phyloP scores from a whole-genome alignment of 306 rosid genomes.

The Cucurbita argyrosperma region DNA sequence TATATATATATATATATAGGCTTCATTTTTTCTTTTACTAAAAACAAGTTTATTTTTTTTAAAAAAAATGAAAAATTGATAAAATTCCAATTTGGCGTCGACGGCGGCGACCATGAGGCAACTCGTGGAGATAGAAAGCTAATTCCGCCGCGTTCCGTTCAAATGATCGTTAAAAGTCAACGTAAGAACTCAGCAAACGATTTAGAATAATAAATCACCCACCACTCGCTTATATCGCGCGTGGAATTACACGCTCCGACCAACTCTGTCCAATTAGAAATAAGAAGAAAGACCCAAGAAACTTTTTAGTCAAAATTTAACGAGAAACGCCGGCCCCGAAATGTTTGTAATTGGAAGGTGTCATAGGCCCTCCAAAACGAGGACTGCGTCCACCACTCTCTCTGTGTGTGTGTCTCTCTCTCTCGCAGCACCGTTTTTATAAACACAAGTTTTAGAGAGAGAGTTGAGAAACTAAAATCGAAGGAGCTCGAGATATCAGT shows the following conservation, averaged over 20 bases:
- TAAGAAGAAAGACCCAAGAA: not conserved
- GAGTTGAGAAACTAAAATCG: not conserved
- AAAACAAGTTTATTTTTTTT: too few relatives aligned
- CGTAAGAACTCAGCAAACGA: not conserved
- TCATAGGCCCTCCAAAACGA: conserved; percentile 4
- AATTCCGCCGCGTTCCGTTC: not conserved
- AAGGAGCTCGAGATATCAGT: not conserved
- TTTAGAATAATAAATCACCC: not conserved
- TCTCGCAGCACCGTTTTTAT: not conserved
- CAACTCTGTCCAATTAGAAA: not conserved
- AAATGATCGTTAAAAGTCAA: not conserved
- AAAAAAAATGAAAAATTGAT: too few relatives aligned
- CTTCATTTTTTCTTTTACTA: too few relatives aligned
- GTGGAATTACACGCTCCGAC: not conserved
- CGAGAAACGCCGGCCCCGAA: conserved; percentile 12
- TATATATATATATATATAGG: too few relatives aligned
- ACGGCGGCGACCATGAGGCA: not conserved
- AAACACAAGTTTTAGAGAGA: conserved; percentile 1
- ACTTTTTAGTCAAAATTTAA: not conserved
- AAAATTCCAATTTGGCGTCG: not conserved
- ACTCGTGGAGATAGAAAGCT: not conserved
- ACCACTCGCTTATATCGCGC: not conserved
- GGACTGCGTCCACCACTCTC: conserved; percentile 6
- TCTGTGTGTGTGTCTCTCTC: not conserved
- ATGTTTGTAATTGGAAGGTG: conserved; percentile 7